Conservation (phyloP, 352 stramenopile species). For the Pythium volutum region DNA sequence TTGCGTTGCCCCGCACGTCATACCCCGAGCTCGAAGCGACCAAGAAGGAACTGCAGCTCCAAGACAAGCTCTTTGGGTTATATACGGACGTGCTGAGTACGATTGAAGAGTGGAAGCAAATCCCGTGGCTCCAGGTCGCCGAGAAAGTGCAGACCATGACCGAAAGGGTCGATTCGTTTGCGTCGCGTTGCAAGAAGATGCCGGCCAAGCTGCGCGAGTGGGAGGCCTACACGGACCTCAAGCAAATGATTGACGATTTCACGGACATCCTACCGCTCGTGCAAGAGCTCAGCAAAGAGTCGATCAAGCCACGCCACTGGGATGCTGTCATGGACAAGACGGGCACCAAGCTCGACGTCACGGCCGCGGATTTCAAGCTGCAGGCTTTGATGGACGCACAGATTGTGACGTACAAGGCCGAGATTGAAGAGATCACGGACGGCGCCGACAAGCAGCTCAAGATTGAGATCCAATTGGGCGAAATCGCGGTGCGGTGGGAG, state of each 20-base stretch:
- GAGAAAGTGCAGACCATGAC: constrained; percentile 95
- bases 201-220: constrained; percentile 95
- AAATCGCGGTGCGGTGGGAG: constrained; percentile 94
- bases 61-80: constrained; percentile 93
- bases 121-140: constrained; percentile 94
- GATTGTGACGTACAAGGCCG: constrained; percentile 89
- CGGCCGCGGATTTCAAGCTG: constrained; percentile 94
- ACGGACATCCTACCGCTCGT: constrained; percentile 95
- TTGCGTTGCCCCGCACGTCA: constrained; percentile 93
- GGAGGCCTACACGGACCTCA: constrained; percentile 96
- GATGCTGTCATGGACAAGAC: constrained; percentile 96
- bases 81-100: constrained; percentile 97
- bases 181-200: constrained; percentile 96
- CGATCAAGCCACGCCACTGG: constrained; percentile 96
- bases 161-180: constrained; percentile 96
- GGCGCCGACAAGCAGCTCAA: constrained; percentile 97
- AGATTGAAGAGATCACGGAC: constrained; percentile 98
- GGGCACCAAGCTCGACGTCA: constrained; percentile 91
- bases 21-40: constrained; percentile 97
- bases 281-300: constrained; percentile 96
- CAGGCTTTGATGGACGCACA: constrained; percentile 93
- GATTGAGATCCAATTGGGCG: constrained; percentile 93
- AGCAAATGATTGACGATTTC: constrained; percentile 98
- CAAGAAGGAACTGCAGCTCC: constrained; percentile 96
- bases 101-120: constrained; percentile 97